phyloP scores from a whole-genome alignment of 345 rosid species.

The Sisymbrium irio region DNA sequence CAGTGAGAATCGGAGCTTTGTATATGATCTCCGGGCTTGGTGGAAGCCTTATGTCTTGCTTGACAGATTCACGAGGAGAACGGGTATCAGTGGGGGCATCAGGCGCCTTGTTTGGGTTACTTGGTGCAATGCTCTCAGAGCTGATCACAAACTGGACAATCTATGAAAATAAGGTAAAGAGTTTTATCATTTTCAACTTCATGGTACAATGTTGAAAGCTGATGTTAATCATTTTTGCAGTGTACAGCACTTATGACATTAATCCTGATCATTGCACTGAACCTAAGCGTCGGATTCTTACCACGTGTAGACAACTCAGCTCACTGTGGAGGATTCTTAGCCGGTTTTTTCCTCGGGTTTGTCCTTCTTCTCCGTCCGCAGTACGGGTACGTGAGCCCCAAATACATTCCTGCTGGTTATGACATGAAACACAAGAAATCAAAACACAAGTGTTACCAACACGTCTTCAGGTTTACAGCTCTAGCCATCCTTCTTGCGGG shows the following conservation, averaged over 20 bases:
- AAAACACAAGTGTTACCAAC: constrained; percentile 68
- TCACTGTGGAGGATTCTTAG: constrained; percentile 81
- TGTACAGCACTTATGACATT: constrained; percentile 66
- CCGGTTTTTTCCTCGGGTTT: constrained; percentile 83
- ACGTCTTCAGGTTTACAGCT: constrained; percentile 45
- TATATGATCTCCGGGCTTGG: constrained; percentile 78
- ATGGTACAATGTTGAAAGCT: neutral
- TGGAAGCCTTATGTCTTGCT: constrained; percentile 77
- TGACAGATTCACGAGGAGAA: constrained; percentile 22
- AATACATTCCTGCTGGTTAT: constrained; percentile 65
- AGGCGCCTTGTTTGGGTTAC: constrained; percentile 88
- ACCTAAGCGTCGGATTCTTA: constrained; percentile 71
- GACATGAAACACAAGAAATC: constrained; percentile 53
- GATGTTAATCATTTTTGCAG: constrained; percentile 38
- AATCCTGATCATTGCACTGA: constrained; percentile 59
- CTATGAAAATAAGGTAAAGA: constrained; percentile 70
- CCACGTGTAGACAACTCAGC: constrained; percentile 91
- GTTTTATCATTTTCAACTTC: neutral
- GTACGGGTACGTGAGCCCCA: constrained; percentile 66
- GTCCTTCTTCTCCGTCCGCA: constrained; percentile 85
- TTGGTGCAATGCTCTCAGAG: constrained; percentile 98
- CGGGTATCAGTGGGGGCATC: constrained; percentile 90
- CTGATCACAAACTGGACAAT: constrained; percentile 90
- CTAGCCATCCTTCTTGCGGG: constrained; percentile 51
- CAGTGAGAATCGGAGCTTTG: constrained; percentile 75